A percentile compares a stretch with the other conserved stretches of the same genome.
Evolutionary conservation across 2,329 filamentous ascomycete genomes (phyloP).

Genomic region (Fusarium sp.): DNA sequence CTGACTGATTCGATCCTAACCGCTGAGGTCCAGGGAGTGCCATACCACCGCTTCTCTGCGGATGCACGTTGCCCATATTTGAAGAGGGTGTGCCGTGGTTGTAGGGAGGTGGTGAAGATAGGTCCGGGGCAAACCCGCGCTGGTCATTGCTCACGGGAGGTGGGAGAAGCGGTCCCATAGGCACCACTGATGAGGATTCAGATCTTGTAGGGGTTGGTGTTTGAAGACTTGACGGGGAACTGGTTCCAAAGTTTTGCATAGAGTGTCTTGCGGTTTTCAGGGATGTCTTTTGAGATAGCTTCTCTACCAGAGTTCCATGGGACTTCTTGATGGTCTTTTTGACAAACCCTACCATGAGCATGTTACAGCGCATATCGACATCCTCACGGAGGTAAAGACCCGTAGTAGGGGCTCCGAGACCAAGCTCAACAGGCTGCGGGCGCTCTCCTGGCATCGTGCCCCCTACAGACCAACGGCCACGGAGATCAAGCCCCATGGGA

Average conservation of each 20-base stretch:
- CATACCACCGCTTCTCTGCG: slow-evolving; percentile 9
- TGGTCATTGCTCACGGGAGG: slow-evolving; percentile 16
- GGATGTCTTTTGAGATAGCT: slow-evolving; percentile 57
- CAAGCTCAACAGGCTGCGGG: slow-evolving; percentile 72
- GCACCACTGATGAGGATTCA: slow-evolving; percentile 17
- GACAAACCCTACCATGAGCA: slow-evolving; percentile 80
- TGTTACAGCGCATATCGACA: slow-evolving; percentile 81
- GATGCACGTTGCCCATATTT: slow-evolving; percentile 13
- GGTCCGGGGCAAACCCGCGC: slow-evolving; percentile 6
- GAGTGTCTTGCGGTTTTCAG: slow-evolving; percentile 31
- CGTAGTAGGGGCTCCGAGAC: slow-evolving; percentile 70
- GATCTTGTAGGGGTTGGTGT: slow-evolving; percentile 29
- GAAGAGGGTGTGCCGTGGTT: slow-evolving; percentile 14
- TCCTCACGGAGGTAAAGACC: slow-evolving; percentile 89
- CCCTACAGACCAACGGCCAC: slow-evolving; percentile 80
- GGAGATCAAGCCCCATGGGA: slow-evolving; percentile 82
- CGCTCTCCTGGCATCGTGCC: slow-evolving; percentile 79
- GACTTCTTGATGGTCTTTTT: slow-evolving; percentile 85
- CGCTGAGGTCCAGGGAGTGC: slow-evolving; percentile 5
- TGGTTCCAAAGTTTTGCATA: slow-evolving; percentile 21
- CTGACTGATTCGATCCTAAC: slow-evolving; percentile 9
- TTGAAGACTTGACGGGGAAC: slow-evolving; percentile 15
- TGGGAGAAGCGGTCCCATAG: slow-evolving; percentile 32
- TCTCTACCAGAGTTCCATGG: slow-evolving; percentile 75
- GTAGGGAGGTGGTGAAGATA: slow-evolving; percentile 18